phyloP scores from a whole-genome alignment of 331 rosid species.

The Arachis monticola region DNA sequence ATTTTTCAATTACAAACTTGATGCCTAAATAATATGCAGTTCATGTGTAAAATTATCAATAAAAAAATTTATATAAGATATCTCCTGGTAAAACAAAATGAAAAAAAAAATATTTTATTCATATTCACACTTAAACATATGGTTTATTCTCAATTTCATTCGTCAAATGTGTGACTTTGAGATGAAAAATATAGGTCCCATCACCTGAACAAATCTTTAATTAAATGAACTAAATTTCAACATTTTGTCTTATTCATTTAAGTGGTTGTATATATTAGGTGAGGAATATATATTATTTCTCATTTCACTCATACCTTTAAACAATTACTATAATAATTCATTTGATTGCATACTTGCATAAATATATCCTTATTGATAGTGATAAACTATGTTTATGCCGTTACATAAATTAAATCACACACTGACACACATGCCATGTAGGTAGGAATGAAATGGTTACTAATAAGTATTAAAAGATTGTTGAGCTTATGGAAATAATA shows the following conservation, averaged over 20 bases:
- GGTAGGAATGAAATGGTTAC: conserved; percentile 11
- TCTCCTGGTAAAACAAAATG: too few relatives aligned
- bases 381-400: not conserved
- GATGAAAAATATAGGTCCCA: not conserved
- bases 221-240: too few relatives aligned
- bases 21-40: too few relatives aligned
- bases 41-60: too few relatives aligned
- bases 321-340: too few relatives aligned
- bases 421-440: conserved; percentile 33
- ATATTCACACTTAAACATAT: too few relatives aligned
- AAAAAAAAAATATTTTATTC: too few relatives aligned
- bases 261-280: not conserved
- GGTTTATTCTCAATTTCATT: not conserved
- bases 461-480: conserved; percentile 32
- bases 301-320: too few relatives aligned
- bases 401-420: not conserved
- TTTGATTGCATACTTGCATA: too few relatives aligned
- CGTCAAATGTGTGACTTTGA: not conserved
- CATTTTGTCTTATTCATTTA: not conserved
- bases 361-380: not conserved
- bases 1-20: too few relatives aligned
- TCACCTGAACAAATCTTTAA: not conserved
- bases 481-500: conserved; percentile 46
- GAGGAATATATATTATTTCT: too few relatives aligned
- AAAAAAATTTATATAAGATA: too few relatives aligned